Base-by-base conservation (phyloP, 495 filamentous ascomycete species). In the Aspergillus hancockii region DNA sequence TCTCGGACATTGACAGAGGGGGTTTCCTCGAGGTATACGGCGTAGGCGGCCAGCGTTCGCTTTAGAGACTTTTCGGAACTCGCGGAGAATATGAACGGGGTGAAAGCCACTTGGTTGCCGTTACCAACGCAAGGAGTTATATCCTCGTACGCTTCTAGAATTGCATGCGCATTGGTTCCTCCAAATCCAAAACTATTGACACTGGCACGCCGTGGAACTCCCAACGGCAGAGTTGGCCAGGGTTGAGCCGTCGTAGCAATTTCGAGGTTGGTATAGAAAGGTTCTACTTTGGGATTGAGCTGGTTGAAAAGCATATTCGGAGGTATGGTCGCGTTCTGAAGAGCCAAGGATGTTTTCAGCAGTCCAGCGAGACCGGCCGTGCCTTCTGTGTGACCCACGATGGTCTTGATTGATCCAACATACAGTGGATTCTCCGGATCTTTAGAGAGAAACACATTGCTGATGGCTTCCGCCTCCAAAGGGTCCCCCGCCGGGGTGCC, bases 131-230 rank as follows among this genome's bases (percentile, higher is more conserved):
- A 4, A 19, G 10, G 28, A 4, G 19, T 19, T 13, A 28, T 54
- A 0, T 3, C 23, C 4, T 25, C 14, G 28, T 25, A 41, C 8
- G 43, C 38, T 16, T 50, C 85, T 12, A 89, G 10, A 38, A 89
- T 87, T 6, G 77, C 84, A 61, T 88, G 85, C 0, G 83, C 79
- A 61, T 88, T 88, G 16, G 82, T 76, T 36, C 87, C 86, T 25
- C 87, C 87, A 63, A 85, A 88, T 0, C 86, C 86, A 58, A 86
- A 88, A 7, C 65, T 65, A 41, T 72, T 72, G 1, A 74, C 66
- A 59, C 67, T 69, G 1, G 64, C 69, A 2, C 71, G 65, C 1
- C 79, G 83, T 0, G 58, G 28, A 6, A 25, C 21, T n/a, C 45
- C 32, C 0, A 19, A 9, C 38, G 41, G 14, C 3, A 45, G 31